Percentiles rank a stretch among this genome's conserved stretches.
These are phyloP conservation scores for Aspergillus hiratsukae DNA, from an alignment of 2,329 filamentous ascomycete genomes.

Conservation along the genomic window DNA sequence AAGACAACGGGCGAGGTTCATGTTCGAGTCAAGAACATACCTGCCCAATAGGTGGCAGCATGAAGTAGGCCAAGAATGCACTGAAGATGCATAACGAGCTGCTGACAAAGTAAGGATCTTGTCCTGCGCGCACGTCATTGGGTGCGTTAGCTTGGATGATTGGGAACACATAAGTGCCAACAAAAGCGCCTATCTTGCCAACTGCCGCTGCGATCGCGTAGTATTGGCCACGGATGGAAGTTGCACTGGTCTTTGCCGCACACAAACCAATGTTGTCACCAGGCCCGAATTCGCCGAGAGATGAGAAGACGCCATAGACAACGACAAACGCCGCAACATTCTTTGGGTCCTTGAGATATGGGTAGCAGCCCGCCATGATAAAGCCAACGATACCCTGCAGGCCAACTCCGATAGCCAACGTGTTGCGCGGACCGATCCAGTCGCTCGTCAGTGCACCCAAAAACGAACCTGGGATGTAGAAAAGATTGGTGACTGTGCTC, in stretches of 20 bases:
- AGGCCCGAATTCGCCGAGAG: conserved; percentile 75
- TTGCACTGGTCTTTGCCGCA: conserved; percentile 82
- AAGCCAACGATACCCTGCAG: conserved; percentile 77
- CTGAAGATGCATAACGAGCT: conserved; percentile 72
- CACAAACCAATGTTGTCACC: conserved; percentile 89
- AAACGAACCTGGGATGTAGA: conserved; percentile 80
- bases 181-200: conserved; percentile 62
- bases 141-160: conserved; percentile 59
- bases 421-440: conserved; percentile 70
- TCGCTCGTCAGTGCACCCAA: conserved; percentile 74
- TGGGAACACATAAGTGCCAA: conserved; percentile 78
- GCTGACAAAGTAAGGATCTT: conserved; percentile 88
- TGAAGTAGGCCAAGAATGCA: conserved; percentile 61
- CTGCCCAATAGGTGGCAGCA: conserved; percentile 68
- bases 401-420: conserved; percentile 65
- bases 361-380: conserved; percentile 80
- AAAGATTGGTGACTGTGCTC: conserved; percentile 83
- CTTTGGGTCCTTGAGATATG: conserved; percentile 58
- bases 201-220: conserved; percentile 50
- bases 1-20: not conserved
- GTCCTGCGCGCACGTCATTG: conserved; percentile 56
- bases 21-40: conserved; percentile 19
- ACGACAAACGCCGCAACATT: conserved; percentile 74
- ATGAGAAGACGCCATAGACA: conserved; percentile 72
- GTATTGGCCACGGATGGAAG: conserved; percentile 76